phyloP scores from a whole-genome alignment of 495 filamentous ascomycete species.

The Aspergillus kassunensis region DNA sequence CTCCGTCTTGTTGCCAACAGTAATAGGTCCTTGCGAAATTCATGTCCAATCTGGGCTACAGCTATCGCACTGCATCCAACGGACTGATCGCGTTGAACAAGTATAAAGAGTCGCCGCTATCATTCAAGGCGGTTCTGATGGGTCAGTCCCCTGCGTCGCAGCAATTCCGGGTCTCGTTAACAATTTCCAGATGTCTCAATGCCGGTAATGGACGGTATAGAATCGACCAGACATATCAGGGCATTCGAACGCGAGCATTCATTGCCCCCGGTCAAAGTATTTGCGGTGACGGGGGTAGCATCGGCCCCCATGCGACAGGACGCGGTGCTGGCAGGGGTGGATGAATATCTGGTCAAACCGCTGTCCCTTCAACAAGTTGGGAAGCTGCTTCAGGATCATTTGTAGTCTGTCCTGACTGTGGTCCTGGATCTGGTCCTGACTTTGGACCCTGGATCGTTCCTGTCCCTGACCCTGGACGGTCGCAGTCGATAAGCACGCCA shows the following conservation, averaged over 20 bases:
- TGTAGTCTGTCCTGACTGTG: too few relatives aligned
- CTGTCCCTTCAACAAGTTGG: neutral
- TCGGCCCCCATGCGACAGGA: neutral
- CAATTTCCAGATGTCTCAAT: neutral
- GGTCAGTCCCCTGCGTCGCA: neutral
- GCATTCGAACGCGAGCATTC: neutral
- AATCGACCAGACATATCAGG: neutral
- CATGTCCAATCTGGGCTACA: neutral
- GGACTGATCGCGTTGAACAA: neutral
- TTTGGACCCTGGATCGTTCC: too few relatives aligned
- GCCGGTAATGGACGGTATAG: slow-evolving; percentile 1
- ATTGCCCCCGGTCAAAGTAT: neutral
- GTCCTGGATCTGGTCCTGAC: too few relatives aligned
- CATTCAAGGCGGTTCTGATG: neutral
- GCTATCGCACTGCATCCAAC: neutral
- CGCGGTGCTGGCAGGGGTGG: neutral
- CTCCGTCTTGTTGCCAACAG: neutral
- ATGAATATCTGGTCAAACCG: slow-evolving; percentile 4
- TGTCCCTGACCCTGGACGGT: too few relatives aligned
- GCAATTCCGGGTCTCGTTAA: neutral
- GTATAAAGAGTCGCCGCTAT: neutral
- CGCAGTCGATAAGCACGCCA: too few relatives aligned
- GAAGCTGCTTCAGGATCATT: neutral
- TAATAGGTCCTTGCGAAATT: neutral
- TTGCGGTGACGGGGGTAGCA: neutral